Base-by-base conservation (phyloP, 257 asterid species). In the Nicotiana paniculata region DNA sequence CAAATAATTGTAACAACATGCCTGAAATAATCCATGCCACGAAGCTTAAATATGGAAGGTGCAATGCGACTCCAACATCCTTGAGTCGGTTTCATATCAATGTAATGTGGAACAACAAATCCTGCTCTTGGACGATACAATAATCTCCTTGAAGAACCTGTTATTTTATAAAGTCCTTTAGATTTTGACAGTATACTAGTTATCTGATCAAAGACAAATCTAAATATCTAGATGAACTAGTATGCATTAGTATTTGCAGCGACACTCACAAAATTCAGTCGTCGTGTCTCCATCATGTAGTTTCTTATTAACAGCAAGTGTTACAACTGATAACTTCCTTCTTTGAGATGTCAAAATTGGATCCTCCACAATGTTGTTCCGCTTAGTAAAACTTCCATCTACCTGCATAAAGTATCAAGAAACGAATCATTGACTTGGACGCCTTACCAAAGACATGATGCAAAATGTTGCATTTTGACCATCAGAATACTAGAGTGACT, bases 21-120 rank as follows among this genome's bases (percentile, higher is more conserved):
- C 98, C 96, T 93, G 93, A 92, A 92, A 82, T 87, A 95, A 70
- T 87, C 88, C 83, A 89, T 92, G 7, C 99, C 98, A 0, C 98
- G 89, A 35, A 95, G 91, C 90, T 87, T 92, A 85, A 95, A 95
- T 55, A 89, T 85, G 68, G 97, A 95, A 82, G 98, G 90, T 62
- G 92, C 69, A 61, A 92, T 87, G 1, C 85, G 90, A 77, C 87
- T 83, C 98, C 99, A 95, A 82, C 92, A 82, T 35, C 93, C 89
- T 61, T 87, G 91, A 62, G 82, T 81, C 10, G 76, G 59, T 85
- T 90, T 91, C 87, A 84, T 93, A 76, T 81, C 89, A 32, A 65
- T 79, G 37, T 91, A 87, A 21, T 64, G 72, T 35, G 97, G 96
- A 54, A 93, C 67, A 1, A 86, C 53, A 43, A 81, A 81, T 77